Conservation (phyloP, 2,329 filamentous ascomycete species). For the Colletotrichum cuscutae region DNA sequence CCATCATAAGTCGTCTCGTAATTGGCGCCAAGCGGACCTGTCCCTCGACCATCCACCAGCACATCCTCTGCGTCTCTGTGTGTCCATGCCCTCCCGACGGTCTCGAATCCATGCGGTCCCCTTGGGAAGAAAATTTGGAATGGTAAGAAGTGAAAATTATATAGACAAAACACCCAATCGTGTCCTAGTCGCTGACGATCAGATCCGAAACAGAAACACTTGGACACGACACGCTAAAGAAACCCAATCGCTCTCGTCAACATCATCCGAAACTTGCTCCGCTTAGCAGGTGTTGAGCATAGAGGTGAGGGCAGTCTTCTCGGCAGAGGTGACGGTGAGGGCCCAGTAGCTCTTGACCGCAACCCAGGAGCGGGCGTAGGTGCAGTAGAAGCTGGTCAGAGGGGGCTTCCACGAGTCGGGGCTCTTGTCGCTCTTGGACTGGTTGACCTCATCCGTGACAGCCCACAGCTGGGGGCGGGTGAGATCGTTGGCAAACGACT, state of each 20-base stretch:
- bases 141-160: not conserved
- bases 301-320: conserved; percentile 73
- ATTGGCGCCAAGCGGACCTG: conserved; percentile 10
- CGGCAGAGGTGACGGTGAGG: conserved; percentile 75
- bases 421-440: conserved; percentile 76
- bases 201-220: not conserved
- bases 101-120: not conserved
- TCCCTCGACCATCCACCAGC: conserved; percentile 5
- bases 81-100: not conserved
- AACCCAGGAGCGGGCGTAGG: conserved; percentile 81
- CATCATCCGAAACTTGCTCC: not conserved
- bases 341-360: conserved; percentile 80
- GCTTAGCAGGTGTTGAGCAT: conserved; percentile 74
- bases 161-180: not conserved
- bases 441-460: conserved; percentile 82
- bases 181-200: not conserved
- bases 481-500: conserved; percentile 82
- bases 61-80: conserved; percentile 1
- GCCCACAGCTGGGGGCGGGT: conserved; percentile 80
- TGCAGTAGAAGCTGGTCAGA: conserved; percentile 76
- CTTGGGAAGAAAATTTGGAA: not conserved
- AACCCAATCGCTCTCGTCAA: not conserved
- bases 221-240: not conserved
- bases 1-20: conserved; percentile 9
- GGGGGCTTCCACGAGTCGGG: conserved; percentile 83